A percentile compares a stretch with the other conserved stretches of the same genome.
Conservation (phyloP, 2,329 filamentous ascomycete genomes). For the Cladobotryum mycophilum region DNA sequence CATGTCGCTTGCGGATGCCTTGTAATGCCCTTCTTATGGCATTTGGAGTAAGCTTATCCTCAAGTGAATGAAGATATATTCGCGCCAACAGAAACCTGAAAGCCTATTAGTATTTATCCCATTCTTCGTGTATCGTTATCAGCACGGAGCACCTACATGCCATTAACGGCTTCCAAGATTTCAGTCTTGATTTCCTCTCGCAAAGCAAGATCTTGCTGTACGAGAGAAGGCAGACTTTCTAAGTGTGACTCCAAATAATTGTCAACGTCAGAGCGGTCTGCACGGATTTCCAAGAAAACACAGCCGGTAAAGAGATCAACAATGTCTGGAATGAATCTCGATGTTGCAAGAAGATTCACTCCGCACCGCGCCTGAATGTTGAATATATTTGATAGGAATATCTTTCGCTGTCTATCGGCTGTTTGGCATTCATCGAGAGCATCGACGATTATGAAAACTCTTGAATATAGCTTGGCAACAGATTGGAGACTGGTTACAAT, state of each 20-base stretch:
- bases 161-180: background rate
- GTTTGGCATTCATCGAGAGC: conserved; percentile 1
- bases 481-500: background rate
- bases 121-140: too few species aligned
- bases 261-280: background rate
- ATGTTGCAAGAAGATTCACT: conserved; percentile 2
- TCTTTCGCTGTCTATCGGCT: background rate
- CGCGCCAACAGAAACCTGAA: conserved; percentile 3
- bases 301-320: background rate
- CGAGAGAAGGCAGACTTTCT: background rate
- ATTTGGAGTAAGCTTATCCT: background rate
- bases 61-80: background rate
- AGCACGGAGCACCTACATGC: conserved; percentile 1
- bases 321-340: background rate
- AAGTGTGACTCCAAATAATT: background rate
- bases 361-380: background rate
- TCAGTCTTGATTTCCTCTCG: background rate
- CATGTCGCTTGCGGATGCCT: background rate
- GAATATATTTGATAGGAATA: background rate
- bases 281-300: background rate
- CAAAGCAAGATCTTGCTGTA: background rate
- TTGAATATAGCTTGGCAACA: background rate
- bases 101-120: background rate
- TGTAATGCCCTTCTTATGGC: background rate
- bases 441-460: conserved; percentile 3